These are phyloP conservation scores for Monosporascus sp. DNA, from an alignment of 2,329 filamentous ascomycete species.

Conservation along the genomic window DNA sequence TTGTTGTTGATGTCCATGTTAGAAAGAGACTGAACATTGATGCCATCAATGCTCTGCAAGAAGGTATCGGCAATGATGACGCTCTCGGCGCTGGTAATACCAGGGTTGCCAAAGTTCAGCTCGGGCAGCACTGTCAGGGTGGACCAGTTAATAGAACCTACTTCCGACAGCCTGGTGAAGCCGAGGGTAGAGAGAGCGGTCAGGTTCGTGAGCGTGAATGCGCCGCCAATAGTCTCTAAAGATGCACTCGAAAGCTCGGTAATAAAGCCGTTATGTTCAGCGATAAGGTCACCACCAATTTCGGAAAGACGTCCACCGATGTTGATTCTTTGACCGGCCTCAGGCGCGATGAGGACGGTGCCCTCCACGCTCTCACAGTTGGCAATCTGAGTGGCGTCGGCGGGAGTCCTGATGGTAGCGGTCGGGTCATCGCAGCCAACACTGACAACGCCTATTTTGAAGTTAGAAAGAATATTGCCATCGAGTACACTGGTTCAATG, in stretches of 20 bases:
- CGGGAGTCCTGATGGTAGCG: slow-evolving; percentile 56
- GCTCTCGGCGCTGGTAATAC: slow-evolving; percentile 60
- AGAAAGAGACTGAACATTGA: slow-evolving; percentile 69
- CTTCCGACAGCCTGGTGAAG: slow-evolving; percentile 58
- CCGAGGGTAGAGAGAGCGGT: slow-evolving; percentile 63
- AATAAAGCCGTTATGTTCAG: slow-evolving; percentile 56
- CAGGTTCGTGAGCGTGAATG: slow-evolving; percentile 64
- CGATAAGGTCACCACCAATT: slow-evolving; percentile 52
- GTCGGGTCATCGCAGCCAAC: slow-evolving; percentile 31
- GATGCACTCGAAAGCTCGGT: slow-evolving; percentile 55
- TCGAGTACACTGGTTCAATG: no score
- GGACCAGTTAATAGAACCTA: slow-evolving; percentile 64
- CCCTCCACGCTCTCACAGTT: slow-evolving; percentile 65
- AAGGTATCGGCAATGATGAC: slow-evolving; percentile 83
- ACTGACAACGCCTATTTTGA: slow-evolving; percentile 18
- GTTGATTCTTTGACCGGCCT: slow-evolving; percentile 50
- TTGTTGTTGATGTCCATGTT: slow-evolving; percentile 88
- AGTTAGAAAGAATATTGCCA: slow-evolving; percentile 9
- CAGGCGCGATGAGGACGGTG: slow-evolving; percentile 57
- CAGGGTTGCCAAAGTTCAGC: slow-evolving; percentile 43
- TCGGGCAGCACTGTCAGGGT: slow-evolving; percentile 59
- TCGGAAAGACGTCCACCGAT: slow-evolving; percentile 52
- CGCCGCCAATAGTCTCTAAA: slow-evolving; percentile 60
- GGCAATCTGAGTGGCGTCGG: slow-evolving; percentile 54
- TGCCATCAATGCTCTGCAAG: slow-evolving; percentile 70